Evolutionary conservation across 2,329 filamentous ascomycete species (phyloP).

Genomic region (Trichoderma koningii): DNA sequence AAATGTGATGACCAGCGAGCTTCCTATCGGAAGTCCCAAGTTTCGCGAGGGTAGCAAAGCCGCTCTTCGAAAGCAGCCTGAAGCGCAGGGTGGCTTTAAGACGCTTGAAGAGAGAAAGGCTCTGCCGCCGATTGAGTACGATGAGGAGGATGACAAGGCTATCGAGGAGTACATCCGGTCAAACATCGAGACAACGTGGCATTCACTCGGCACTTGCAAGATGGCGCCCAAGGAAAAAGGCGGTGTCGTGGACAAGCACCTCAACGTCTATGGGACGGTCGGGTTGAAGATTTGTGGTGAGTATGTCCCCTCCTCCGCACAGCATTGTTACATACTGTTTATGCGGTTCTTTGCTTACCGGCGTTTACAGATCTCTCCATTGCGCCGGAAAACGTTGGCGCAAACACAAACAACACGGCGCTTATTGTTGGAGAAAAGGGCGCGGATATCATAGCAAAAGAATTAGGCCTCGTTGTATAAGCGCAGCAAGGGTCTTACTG

Average conservation of each 20-base stretch:
- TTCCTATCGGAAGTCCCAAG: constrained; percentile 44
- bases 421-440: constrained; percentile 49
- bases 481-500: no score
- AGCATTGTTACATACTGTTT: not conserved
- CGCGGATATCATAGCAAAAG: constrained; percentile 39
- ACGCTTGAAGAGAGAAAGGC: constrained; percentile 36
- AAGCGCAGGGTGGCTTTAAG: constrained; percentile 29
- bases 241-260: constrained; percentile 45
- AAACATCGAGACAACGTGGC: constrained; percentile 46
- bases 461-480: constrained; percentile 30
- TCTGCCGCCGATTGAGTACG: constrained; percentile 46
- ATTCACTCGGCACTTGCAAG: constrained; percentile 47
- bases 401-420: constrained; percentile 50
- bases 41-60: constrained; percentile 48
- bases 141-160: constrained; percentile 49
- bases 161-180: constrained; percentile 48
- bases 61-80: constrained; percentile 34
- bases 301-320: constrained; percentile 27
- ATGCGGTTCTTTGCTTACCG: not conserved
- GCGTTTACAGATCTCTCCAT: constrained; percentile 41
- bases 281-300: constrained; percentile 43
- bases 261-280: constrained; percentile 47
- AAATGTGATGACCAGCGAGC: constrained; percentile 51
- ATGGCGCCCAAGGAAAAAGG: constrained; percentile 44
- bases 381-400: constrained; percentile 44